These are phyloP conservation scores for Usnea hakonensis DNA, from an alignment of 495 filamentous ascomycete species.

Conservation along the genomic window DNA sequence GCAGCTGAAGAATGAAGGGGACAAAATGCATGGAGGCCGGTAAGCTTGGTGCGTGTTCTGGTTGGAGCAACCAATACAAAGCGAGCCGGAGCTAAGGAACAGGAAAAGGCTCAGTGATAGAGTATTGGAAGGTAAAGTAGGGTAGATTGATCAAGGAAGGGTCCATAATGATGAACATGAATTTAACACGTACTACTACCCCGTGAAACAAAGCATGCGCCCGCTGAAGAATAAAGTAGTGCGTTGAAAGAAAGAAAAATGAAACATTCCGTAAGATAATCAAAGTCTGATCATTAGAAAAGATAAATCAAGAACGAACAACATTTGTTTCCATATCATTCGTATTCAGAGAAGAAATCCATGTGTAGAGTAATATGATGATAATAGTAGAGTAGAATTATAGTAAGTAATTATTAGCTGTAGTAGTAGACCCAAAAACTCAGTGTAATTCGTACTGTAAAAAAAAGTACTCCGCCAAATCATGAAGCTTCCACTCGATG, in stretches of 20 bases:
- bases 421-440: no score
- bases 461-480: constrained; percentile 6
- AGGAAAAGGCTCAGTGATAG: background rate
- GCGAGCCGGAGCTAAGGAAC: constrained; percentile 1
- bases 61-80: background rate
- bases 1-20: no score
- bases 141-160: no score
- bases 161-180: background rate
- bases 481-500: background rate
- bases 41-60: no score
- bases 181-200: constrained; percentile 1
- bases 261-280: background rate
- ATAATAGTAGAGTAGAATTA: no score
- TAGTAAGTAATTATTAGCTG: background rate
- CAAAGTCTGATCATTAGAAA: background rate
- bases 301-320: background rate
- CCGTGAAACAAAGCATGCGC: constrained; percentile 15
- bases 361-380: background rate
- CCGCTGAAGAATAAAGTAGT: constrained; percentile 10
- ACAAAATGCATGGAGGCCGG: no score
- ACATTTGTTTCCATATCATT: no score
- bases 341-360: no score
- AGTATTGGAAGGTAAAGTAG: no score
- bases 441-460: no score
- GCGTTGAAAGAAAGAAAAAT: background rate